phyloP scores from a whole-genome alignment of 2,329 filamentous ascomycete genomes.

The Neonectria neomacrospora region DNA sequence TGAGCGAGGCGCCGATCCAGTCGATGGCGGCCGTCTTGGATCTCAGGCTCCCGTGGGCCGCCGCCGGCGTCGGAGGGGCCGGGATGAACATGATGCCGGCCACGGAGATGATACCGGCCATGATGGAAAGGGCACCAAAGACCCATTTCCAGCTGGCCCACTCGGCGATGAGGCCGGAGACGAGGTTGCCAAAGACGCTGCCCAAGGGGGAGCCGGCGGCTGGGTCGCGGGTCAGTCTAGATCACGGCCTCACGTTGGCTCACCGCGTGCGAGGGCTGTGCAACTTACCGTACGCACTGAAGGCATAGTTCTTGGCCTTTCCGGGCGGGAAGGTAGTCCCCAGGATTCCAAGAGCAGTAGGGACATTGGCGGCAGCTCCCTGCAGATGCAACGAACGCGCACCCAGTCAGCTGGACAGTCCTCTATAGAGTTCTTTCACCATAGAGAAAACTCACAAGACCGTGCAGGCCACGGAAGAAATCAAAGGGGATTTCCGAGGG shows the following conservation, averaged over 20 bases:
- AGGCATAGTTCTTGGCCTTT: slow-evolving; percentile 77
- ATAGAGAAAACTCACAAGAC: slow-evolving; percentile 55
- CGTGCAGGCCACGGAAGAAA: slow-evolving; percentile 73
- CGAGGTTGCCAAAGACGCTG: slow-evolving; percentile 71
- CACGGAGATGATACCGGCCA: slow-evolving; percentile 66
- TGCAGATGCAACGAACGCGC: slow-evolving; percentile 35
- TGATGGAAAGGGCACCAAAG: slow-evolving; percentile 71
- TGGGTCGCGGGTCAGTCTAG: slow-evolving; percentile 35
- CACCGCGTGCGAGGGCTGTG: background rate
- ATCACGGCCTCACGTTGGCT: background rate
- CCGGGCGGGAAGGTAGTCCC: slow-evolving; percentile 74
- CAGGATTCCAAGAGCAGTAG: slow-evolving; percentile 76
- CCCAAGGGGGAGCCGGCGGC: slow-evolving; percentile 73
- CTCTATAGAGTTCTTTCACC: no score
- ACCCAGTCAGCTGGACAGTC: background rate
- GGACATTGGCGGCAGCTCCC: slow-evolving; percentile 75
- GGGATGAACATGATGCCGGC: slow-evolving; percentile 71
- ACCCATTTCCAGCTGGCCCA: slow-evolving; percentile 75
- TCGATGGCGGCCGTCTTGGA: slow-evolving; percentile 64
- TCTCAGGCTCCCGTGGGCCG: slow-evolving; percentile 39
- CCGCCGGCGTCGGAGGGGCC: slow-evolving; percentile 51
- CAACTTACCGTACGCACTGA: slow-evolving; percentile 67
- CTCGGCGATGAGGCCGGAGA: slow-evolving; percentile 71
- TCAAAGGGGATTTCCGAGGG: slow-evolving; percentile 75
- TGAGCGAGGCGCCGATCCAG: slow-evolving; percentile 72